Percentiles rank a stretch among this genome's conserved stretches.
Conservation (phyloP, 1,284 basidiomycete species). For the Marasmius fiardii region DNA sequence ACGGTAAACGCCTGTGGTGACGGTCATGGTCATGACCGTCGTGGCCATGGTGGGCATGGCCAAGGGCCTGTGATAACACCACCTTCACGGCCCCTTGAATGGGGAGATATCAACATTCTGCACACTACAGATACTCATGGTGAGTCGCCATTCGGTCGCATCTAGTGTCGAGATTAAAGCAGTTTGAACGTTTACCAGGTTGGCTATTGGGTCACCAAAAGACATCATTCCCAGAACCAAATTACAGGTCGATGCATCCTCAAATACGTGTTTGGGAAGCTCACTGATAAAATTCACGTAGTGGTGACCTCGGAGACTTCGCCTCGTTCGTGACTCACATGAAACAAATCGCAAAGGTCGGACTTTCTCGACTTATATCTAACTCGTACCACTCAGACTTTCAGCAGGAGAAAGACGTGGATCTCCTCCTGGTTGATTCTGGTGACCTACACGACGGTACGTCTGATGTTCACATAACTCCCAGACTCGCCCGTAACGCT, state of each 20-base stretch:
- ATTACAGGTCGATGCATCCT: constrained; percentile 48
- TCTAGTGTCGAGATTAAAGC: neutral
- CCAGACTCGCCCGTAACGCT: neutral
- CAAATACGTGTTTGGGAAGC: neutral
- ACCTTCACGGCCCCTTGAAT: constrained; percentile 61
- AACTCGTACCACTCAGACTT: neutral
- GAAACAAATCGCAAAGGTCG: constrained; percentile 64
- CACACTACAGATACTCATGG: constrained; percentile 82
- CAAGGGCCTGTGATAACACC: neutral
- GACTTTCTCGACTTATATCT: constrained; percentile 11
- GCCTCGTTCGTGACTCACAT: constrained; percentile 80
- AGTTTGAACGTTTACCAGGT: constrained; percentile 20
- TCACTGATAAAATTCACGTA: constrained; percentile 13
- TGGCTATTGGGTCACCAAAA: constrained; percentile 79
- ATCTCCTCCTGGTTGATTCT: constrained; percentile 69
- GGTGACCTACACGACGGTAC: constrained; percentile 80
- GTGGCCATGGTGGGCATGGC: neutral
- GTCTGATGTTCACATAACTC: neutral
- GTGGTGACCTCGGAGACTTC: constrained; percentile 79
- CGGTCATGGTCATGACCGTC: neutral
- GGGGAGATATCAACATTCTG: constrained; percentile 77
- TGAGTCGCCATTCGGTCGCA: neutral
- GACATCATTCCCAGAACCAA: constrained; percentile 65
- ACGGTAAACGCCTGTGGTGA: neutral
- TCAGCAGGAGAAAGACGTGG: constrained; percentile 59